Base-by-base conservation (phyloP, 768 basidiomycete genomes). In the Phylloporus sp. region DNA sequence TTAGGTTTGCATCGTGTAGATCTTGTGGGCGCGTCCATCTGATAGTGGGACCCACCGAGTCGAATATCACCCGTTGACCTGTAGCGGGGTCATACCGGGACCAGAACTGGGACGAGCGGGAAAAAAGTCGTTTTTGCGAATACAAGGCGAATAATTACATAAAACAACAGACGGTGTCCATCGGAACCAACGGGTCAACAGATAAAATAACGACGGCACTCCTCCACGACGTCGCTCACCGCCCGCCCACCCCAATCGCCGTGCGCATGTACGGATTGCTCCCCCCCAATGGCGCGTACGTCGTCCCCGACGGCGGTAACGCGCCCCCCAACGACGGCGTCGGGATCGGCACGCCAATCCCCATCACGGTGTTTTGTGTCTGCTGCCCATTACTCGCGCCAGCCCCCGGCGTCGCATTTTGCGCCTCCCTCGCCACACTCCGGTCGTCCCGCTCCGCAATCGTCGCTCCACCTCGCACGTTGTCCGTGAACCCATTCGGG, bases 391-490 rank as follows among this genome's bases (percentile, higher is more conserved):
- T 63, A 2, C 38, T 47, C 20, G 6, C 22, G 9, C 38, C 44
- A 2, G 54, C 54, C 1, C 74, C 79, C 10, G 81, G 80, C 7
- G 81, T 79, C 60, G 76, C 79, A 52, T 75, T 81, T 55, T 79
- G 82, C 22, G 63, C 59, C 31, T 81, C 82, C 48, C 55, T 46
- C 68, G 72, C 51, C 62, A 71, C 47, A 9, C 59, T 64, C 42
- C 86, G 74, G 56, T 90, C 87, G 49, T 89, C 86, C 15, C 86
- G 74, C 65, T 89, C 86, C 21, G 86, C 86, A 38, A 88, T 81
- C n/a, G 87, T 90, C 35, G 83, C 82, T 3, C 84, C 85, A 18
- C 84, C 83, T 39, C 86, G 72, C 17, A 76, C 75, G 1, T 74
- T 74, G 59, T 86, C 85, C 10, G 78, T 71, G 36, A 84, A 72